phyloP scores from a whole-genome alignment of 2,329 filamentous ascomycete species.

The Mariannaea elegans region DNA sequence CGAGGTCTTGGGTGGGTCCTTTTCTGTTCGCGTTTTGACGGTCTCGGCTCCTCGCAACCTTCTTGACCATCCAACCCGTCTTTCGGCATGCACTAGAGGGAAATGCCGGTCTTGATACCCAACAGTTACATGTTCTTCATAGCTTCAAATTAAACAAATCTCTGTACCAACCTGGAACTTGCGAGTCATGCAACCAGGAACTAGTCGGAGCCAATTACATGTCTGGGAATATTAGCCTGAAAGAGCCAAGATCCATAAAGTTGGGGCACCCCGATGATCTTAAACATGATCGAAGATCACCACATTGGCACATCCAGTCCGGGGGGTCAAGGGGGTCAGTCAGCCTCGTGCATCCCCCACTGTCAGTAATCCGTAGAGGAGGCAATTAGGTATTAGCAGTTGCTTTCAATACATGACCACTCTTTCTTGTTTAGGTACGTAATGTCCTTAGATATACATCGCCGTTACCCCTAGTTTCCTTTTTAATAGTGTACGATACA shows the following conservation, averaged over 20 bases:
- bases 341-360: too few relatives aligned
- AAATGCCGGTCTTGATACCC: conserved; percentile 6
- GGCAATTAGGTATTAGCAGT: too few relatives aligned
- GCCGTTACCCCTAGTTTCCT: too few relatives aligned
- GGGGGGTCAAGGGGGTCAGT: not conserved
- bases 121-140: not conserved
- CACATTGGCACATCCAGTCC: not conserved
- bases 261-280: conserved; percentile 12
- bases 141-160: not conserved
- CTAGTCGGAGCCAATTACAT: conserved; percentile 4
- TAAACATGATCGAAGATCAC: conserved; percentile 17
- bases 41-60: conserved; percentile 6
- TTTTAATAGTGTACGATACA: too few relatives aligned
- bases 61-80: not conserved
- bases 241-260: not conserved
- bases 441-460: too few relatives aligned
- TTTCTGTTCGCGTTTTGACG: not conserved
- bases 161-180: not conserved
- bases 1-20: conserved; percentile 16
- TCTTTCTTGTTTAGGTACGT: too few relatives aligned
- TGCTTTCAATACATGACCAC: too few relatives aligned
- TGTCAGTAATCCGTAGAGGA: too few relatives aligned
- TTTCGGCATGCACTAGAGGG: not conserved
- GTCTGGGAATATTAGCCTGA: not conserved
- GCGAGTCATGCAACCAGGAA: conserved; percentile 13